Conservation (phyloP, 441 rosid species). For the Populus hybrid region DNA sequence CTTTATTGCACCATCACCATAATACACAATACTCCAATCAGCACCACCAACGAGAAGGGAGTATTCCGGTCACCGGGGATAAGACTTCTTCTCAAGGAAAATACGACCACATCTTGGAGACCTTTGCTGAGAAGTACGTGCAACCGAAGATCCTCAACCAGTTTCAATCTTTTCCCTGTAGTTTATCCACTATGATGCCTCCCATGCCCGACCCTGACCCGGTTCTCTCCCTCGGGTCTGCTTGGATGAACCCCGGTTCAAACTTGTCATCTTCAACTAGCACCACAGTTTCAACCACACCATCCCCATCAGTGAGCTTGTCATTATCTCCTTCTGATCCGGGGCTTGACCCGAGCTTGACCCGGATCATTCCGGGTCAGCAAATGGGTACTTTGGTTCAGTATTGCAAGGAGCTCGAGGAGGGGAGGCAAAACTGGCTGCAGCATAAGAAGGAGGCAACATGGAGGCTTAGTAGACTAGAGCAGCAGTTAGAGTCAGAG, state of each 20-base stretch:
- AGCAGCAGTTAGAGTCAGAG: conserved; percentile 78
- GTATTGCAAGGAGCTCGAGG: too few relatives aligned
- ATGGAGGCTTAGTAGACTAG: conserved; percentile 78
- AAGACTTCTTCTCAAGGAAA: conserved; percentile 58
- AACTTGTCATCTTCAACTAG: conserved; percentile 47
- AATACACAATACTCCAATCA: conserved; percentile 12
- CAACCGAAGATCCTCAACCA: conserved; percentile 23
- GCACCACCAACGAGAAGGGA: not conserved
- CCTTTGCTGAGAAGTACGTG: conserved; percentile 76
- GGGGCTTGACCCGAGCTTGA: not conserved
- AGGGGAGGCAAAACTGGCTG: not conserved
- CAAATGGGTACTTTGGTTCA: too few relatives aligned
- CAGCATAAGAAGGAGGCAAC: conserved; percentile 38
- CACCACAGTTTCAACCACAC: conserved; percentile 46
- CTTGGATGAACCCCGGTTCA: conserved; percentile 23
- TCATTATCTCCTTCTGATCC: not conserved
- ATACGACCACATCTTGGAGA: conserved; percentile 73
- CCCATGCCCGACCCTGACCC: conserved; percentile 31
- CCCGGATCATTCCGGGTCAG: too few relatives aligned
- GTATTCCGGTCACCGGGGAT: conserved; percentile 25
- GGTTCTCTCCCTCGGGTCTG: conserved; percentile 34
- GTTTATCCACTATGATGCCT: not conserved
- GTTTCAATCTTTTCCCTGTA: not conserved
- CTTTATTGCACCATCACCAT: conserved; percentile 47
- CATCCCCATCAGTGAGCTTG: not conserved